Base-by-base conservation (phyloP, 345 rosid genomes). In the Erucastrum elatum region DNA sequence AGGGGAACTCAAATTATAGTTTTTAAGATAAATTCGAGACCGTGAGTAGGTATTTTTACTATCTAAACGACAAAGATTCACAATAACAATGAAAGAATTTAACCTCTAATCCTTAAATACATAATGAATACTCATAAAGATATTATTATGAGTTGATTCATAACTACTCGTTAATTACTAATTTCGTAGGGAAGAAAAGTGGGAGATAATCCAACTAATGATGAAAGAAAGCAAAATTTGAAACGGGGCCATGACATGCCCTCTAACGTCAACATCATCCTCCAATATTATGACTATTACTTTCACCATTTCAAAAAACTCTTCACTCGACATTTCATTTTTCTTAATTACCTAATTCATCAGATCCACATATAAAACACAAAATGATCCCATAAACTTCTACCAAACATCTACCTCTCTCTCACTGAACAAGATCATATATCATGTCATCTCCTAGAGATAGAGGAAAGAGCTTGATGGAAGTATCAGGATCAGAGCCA, bases 401-500 rank as follows among this genome's bases (percentile, higher is more conserved):
- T 21, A 60, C 58, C 74, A 60, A 53, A 53, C 56, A 60, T 39
- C 60, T 37, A 8, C 8, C 6, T 63, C 16, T 69, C 59, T 53
- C 60, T n/a, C 8, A 53, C 60, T 53, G 25, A 53, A 53, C 69
- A 58, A 66, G 64, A 73, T 59, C 68, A 59, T 17, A n/a, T 51
- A 79, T 10, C 66, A 80, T 80, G 83, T 75, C 80, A 25, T 80
- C 79, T 75, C 79, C 83, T 26, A 72, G 81, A 59, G 81, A 81
- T 6, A 81, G 84, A 71, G 84, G 84, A 34, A 81, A 81, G 66
- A 76, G 31, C 77, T 59, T 76, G 70, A 76, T 81, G 77, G 84
- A 81, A 61, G 65, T 81, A 66, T 81, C 84, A 72, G 77, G 77
- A 71, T 75, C 80, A 58, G 80, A 81, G 64, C 81, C 41, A 71